phyloP scores from a whole-genome alignment of 108 stramenopile species.

The Nitzschia sp. region DNA sequence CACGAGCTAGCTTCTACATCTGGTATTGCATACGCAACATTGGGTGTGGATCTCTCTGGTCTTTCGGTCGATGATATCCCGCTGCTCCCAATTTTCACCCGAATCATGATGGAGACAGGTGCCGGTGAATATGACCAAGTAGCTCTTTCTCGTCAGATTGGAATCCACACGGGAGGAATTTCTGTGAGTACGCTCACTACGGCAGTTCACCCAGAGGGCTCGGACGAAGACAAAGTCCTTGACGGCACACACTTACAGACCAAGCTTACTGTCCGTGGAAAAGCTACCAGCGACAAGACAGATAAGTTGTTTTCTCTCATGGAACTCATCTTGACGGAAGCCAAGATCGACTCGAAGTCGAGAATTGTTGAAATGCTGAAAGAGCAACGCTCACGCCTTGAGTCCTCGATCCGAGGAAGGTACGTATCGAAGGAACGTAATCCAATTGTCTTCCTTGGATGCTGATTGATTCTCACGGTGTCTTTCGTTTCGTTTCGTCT shows the following conservation, averaged over 20 bases:
- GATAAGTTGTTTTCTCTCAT: slow-evolving; percentile 87
- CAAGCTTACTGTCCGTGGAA: slow-evolving; percentile 76
- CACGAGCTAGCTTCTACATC: slow-evolving; percentile 90
- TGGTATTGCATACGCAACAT: slow-evolving; percentile 88
- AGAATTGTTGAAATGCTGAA: slow-evolving; percentile 93
- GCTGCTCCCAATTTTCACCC: slow-evolving; percentile 86
- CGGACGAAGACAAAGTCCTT: slow-evolving; percentile 40
- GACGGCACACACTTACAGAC: slow-evolving; percentile 76
- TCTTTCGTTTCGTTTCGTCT: neutral
- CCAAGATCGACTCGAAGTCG: slow-evolving; percentile 80
- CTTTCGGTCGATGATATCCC: slow-evolving; percentile 84
- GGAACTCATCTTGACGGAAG: slow-evolving; percentile 85
- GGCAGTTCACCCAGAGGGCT: slow-evolving; percentile 68
- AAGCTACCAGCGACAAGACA: slow-evolving; percentile 88
- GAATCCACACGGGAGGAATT: slow-evolving; percentile 89
- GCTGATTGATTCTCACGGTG: neutral
- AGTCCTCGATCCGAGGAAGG: slow-evolving; percentile 69
- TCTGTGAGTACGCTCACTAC: slow-evolving; percentile 60
- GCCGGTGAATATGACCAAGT: slow-evolving; percentile 88
- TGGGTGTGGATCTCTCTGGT: slow-evolving; percentile 81
- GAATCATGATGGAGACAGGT: slow-evolving; percentile 91
- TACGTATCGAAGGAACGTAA: slow-evolving; percentile 11
- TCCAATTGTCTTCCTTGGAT: neutral
- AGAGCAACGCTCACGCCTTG: slow-evolving; percentile 76
- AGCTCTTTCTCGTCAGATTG: slow-evolving; percentile 77